Evolutionary conservation across 768 basidiomycete genomes (phyloP).

Genomic region (Leccinum arenicola): DNA sequence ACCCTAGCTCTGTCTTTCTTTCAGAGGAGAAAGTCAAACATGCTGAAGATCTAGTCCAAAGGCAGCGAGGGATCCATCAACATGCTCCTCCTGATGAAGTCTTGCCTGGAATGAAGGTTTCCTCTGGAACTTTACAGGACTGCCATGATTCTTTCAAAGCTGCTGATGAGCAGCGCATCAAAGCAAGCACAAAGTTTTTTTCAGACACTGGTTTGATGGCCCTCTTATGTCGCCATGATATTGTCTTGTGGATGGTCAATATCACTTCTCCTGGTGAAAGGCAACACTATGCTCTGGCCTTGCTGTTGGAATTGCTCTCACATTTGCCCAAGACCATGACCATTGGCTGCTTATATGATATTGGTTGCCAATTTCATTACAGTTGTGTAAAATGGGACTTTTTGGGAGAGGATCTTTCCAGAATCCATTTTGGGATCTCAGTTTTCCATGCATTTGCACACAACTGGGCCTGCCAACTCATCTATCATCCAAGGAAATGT

Average conservation of each 20-base stretch:
- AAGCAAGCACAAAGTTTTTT: neutral
- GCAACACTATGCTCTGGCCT: neutral
- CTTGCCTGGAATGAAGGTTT: too few relatives aligned
- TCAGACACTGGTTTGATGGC: neutral
- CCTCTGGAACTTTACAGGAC: too few relatives aligned
- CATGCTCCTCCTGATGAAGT: neutral
- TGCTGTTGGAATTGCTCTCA: neutral
- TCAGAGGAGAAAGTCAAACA: neutral
- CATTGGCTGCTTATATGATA: neutral
- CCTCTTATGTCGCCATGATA: neutral
- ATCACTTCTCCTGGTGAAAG: neutral
- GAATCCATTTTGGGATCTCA: too few relatives aligned
- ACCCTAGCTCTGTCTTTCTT: neutral
- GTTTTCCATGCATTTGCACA: too few relatives aligned
- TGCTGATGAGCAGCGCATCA: too few relatives aligned
- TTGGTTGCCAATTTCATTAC: neutral
- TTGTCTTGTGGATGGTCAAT: too few relatives aligned
- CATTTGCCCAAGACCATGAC: neutral
- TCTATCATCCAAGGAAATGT: too few relatives aligned
- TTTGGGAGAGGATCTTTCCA: neutral
- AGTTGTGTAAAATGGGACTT: neutral
- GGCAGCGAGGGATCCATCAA: neutral
- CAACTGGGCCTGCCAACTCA: too few relatives aligned
- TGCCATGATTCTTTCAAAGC: too few relatives aligned
- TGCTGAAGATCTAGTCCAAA: neutral